Evolutionary conservation across 768 basidiomycete species (phyloP), one percentile per base, ranked within the genome.

Genomic region (Kwoniella newhampshirensis): DNA sequence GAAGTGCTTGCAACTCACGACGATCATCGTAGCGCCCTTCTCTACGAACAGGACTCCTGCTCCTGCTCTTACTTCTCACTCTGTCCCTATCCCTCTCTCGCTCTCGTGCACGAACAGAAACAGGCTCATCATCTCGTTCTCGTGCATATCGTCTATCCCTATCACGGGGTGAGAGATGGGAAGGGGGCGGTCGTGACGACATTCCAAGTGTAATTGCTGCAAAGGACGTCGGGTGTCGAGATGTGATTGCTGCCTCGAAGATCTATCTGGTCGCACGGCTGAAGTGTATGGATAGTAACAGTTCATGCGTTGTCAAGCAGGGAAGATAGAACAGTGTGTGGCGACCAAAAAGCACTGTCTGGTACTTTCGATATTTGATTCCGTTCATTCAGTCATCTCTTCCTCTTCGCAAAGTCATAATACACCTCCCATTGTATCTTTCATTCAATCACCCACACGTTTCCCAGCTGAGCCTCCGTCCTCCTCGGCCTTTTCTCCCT

Each of bases 101-200:
- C 15, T 60, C 54, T 13, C 32, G 32, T 11, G 40, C 28, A 25
- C 53, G 39, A 7, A 20, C 28, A 41, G 49, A 39, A 7, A 32
- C 36, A 32, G 32, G 32, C 13, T 32, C 32, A 13, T 32, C 32
- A 32, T 32, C 41, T 57, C 54, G 23, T 39, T 57, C 43, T 40
- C 53, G 39, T 13, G 28, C 21, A 41, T 55, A 45, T 6, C 60
- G 32, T 44, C 46, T 21, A 21, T 39, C 45, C 35, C 51, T 36
- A 13, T 64, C 63, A 42, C 64, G 48, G 30, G 54, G 58, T 15
- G 54, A 59, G 27, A 51, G 41, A 47, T 60, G 53, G 28, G 50
- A 39, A 18, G 63, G n/a, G n/a, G n/a, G n/a, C n/a, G n/a, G n/a
- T n/a, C n/a, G n/a, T n/a, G n/a, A n/a, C n/a, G n/a, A n/a, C n/a